These are phyloP conservation scores for Nemania serpens DNA, from an alignment of 2,329 filamentous ascomycete species.

Conservation along the genomic window DNA sequence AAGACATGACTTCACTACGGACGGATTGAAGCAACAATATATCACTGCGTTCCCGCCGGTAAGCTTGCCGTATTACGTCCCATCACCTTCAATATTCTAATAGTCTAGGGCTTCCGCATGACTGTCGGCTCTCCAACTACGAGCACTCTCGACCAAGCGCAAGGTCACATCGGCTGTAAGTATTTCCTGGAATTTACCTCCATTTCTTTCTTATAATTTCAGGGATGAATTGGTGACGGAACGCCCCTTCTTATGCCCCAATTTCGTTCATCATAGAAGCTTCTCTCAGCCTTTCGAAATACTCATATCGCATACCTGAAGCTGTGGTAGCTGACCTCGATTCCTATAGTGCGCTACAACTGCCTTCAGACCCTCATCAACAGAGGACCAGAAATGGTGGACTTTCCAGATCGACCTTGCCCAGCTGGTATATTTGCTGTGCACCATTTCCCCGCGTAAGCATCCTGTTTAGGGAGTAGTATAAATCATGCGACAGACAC, in stretches of 20 bases:
- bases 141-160: constrained; percentile 35
- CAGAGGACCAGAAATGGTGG: constrained; percentile 45
- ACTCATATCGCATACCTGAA: background rate
- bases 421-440: constrained; percentile 49
- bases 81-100: constrained; percentile 19
- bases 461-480: background rate
- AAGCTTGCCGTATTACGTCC: constrained; percentile 8
- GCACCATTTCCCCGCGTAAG: constrained; percentile 47
- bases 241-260: too few relatives aligned
- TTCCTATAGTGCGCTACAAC: constrained; percentile 44
- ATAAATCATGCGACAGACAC: background rate
- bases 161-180: constrained; percentile 41
- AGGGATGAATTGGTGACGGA: too few relatives aligned
- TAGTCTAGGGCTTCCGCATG: constrained; percentile 50
- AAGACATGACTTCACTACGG: constrained; percentile 34
- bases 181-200: background rate
- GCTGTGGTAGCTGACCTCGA: background rate
- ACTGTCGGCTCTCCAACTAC: constrained; percentile 46
- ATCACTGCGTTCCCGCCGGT: constrained; percentile 51
- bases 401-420: constrained; percentile 48
- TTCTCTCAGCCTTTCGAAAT: too few relatives aligned
- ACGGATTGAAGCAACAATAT: constrained; percentile 40
- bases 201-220: background rate
- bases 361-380: constrained; percentile 47
- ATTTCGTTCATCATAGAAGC: too few relatives aligned